phyloP scores from a whole-genome alignment of 371 early-diverging fungal genomes.

The Gilbertella persicaria region DNA sequence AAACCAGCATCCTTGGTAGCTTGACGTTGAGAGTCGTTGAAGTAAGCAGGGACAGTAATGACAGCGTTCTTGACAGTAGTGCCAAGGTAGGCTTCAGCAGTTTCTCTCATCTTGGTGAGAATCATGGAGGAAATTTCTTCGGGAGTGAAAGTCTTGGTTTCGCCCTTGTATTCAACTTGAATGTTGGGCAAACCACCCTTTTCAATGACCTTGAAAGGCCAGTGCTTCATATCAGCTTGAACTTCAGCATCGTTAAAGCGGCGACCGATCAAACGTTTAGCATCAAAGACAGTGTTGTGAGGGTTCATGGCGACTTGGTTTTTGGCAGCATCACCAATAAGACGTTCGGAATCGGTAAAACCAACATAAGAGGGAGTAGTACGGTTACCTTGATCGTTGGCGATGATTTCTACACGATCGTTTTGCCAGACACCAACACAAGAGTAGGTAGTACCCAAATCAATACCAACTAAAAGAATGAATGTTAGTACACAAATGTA shows the following conservation, averaged over 20 bases:
- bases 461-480: slow-evolving; percentile 60
- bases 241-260: slow-evolving; percentile 72
- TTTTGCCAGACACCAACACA: slow-evolving; percentile 91
- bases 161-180: slow-evolving; percentile 75
- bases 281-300: slow-evolving; percentile 82
- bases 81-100: slow-evolving; percentile 92
- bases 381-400: slow-evolving; percentile 75
- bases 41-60: slow-evolving; percentile 88
- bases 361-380: slow-evolving; percentile 85
- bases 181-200: slow-evolving; percentile 72
- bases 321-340: slow-evolving; percentile 83
- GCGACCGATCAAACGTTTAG: slow-evolving; percentile 88
- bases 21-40: slow-evolving; percentile 74
- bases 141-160: slow-evolving; percentile 84
- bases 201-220: slow-evolving; percentile 77
- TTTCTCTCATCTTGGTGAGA: slow-evolving; percentile 90
- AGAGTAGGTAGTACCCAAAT: slow-evolving; percentile 98
- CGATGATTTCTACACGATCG: slow-evolving; percentile 80
- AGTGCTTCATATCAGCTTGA: slow-evolving; percentile 79
- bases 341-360: slow-evolving; percentile 69
- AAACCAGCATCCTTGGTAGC: slow-evolving; percentile 77
- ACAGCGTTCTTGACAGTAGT: slow-evolving; percentile 74
- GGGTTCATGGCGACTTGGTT: slow-evolving; percentile 75
- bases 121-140: slow-evolving; percentile 93
- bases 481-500: neutral